Conservation (phyloP, 192 early-diverging fungal species). For the Rhizoclosmatium sp. region DNA sequence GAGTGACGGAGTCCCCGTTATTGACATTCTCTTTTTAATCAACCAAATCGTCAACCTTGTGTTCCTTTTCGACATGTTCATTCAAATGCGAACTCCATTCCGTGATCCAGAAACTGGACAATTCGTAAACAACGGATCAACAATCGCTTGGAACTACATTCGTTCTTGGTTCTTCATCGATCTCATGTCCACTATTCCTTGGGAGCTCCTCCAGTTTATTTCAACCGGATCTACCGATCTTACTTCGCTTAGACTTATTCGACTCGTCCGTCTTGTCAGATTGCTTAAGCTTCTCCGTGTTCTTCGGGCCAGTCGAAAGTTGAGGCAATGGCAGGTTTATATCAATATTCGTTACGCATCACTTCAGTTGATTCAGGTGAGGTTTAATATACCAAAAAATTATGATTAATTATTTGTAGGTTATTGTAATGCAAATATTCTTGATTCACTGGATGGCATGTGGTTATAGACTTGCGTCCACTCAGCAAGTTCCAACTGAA, state of each 20-base stretch:
- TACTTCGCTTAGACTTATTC: constrained; percentile 45
- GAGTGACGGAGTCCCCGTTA: background rate
- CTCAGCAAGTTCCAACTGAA: constrained; percentile 43
- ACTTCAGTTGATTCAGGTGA: constrained; percentile 55
- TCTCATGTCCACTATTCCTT: constrained; percentile 55
- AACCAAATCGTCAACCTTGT: constrained; percentile 58
- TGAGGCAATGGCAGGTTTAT: constrained; percentile 53
- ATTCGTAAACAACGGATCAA: constrained; percentile 44
- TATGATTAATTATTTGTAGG: constrained; percentile 27
- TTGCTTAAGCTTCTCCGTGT: constrained; percentile 60
- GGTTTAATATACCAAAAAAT: background rate
- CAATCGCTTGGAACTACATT: constrained; percentile 47
- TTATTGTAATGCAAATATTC: constrained; percentile 49
- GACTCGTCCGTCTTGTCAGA: constrained; percentile 54
- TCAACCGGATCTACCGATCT: constrained; percentile 16
- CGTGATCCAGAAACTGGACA: constrained; percentile 55
- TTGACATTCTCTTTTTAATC: constrained; percentile 60
- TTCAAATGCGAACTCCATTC: constrained; percentile 58
- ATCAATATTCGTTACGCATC: constrained; percentile 55
- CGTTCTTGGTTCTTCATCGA: constrained; percentile 56
- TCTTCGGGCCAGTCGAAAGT: constrained; percentile 57
- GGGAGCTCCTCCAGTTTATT: constrained; percentile 47
- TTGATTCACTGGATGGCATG: constrained; percentile 62
- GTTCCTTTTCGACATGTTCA: constrained; percentile 59
- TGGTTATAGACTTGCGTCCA: constrained; percentile 52